Conservation (phyloP, 768 basidiomycete genomes). For the Pleurotus platypus region DNA sequence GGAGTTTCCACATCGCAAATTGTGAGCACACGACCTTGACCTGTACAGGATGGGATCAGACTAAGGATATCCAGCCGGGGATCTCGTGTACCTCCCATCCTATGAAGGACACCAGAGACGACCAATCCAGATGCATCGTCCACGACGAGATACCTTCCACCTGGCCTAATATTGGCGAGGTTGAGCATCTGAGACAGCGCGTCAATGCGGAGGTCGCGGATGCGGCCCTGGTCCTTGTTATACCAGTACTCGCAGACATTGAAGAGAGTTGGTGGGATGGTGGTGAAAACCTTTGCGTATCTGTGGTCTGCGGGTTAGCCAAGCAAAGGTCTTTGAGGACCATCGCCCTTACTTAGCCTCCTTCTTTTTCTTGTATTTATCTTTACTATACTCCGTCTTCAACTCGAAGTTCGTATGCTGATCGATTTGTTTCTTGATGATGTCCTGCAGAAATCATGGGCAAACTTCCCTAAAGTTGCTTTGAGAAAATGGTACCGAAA, state of each 20-base stretch:
- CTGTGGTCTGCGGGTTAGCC: slow-evolving; percentile 34
- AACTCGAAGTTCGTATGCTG: slow-evolving; percentile 87
- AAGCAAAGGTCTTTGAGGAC: background rate
- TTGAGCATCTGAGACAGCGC: slow-evolving; percentile 86
- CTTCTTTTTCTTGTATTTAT: slow-evolving; percentile 96
- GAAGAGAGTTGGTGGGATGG: slow-evolving; percentile 82
- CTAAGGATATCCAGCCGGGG: background rate
- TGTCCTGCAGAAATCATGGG: slow-evolving; percentile 55
- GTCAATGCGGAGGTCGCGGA: slow-evolving; percentile 84
- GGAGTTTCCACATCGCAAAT: slow-evolving; percentile 91
- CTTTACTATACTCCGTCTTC: slow-evolving; percentile 98
- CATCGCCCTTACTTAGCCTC: slow-evolving; percentile 78
- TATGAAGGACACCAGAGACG: slow-evolving; percentile 79
- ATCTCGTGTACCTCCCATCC: slow-evolving; percentile 70
- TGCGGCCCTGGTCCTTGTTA: slow-evolving; percentile 73
- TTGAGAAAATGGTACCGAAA: slow-evolving; percentile 45
- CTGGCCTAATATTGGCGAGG: slow-evolving; percentile 79
- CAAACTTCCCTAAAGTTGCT: background rate
- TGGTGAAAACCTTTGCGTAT: slow-evolving; percentile 83
- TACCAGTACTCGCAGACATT: slow-evolving; percentile 92
- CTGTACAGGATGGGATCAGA: slow-evolving; percentile 21
- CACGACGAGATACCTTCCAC: slow-evolving; percentile 83
- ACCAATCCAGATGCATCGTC: slow-evolving; percentile 91
- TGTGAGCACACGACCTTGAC: slow-evolving; percentile 75
- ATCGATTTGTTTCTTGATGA: slow-evolving; percentile 92